A percentile compares a stretch with the other conserved stretches of the same genome.
Evolutionary conservation across 257 asterid genomes (phyloP).

Genomic region (Ballota nigra): DNA sequence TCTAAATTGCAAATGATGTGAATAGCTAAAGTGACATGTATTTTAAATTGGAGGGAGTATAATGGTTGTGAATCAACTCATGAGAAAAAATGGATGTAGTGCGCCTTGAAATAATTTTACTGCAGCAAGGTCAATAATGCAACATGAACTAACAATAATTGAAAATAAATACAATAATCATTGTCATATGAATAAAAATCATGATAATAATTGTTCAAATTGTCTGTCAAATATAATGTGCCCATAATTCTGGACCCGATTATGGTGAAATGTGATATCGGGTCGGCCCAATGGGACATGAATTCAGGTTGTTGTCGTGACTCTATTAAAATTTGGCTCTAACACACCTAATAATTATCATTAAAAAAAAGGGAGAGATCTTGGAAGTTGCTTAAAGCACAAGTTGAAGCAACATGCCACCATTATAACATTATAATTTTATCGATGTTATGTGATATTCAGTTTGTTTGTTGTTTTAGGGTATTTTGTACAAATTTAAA

Average conservation of each 20-base stretch:
- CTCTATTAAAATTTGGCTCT: not conserved
- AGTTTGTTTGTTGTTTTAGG: too few species aligned
- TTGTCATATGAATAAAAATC: not conserved
- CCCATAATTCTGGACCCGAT: not conserved
- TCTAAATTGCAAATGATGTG: too few species aligned
- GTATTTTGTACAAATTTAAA: too few species aligned
- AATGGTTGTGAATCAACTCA: too few species aligned
- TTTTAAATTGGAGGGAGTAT: too few species aligned
- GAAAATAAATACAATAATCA: not conserved
- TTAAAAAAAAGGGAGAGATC: not conserved
- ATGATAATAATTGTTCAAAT: not conserved
- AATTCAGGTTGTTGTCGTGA: not conserved
- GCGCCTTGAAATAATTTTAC: too few species aligned
- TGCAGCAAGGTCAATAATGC: too few species aligned
- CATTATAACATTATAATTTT: not conserved
- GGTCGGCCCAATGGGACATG: not conserved
- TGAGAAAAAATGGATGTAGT: too few species aligned
- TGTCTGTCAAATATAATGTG: conserved; percentile 18
- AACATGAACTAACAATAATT: too few species aligned
- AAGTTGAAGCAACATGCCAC: not conserved
- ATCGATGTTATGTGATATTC: too few species aligned
- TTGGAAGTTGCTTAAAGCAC: not conserved
- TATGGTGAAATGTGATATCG: not conserved
- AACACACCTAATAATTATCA: not conserved
- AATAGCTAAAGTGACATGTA: too few species aligned